Base-by-base conservation (phyloP, 2,329 filamentous ascomycete genomes). In the Fusarium concolor region DNA sequence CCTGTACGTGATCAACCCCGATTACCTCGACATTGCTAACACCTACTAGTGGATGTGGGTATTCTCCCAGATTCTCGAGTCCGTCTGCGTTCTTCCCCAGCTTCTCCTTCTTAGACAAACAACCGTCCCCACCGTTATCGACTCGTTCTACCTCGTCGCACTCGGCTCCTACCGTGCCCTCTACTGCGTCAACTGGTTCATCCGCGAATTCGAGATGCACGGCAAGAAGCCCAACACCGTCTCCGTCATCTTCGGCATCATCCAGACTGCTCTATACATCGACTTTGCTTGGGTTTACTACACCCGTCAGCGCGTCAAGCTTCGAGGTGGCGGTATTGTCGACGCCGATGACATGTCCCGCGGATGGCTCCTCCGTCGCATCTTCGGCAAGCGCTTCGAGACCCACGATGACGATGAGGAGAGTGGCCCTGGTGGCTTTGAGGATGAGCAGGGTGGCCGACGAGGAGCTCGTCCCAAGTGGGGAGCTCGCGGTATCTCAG, bases 231-330 rank as follows among this genome's bases (percentile, higher is more conserved):
- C 89, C 63, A 90, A 94, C 72, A 85, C 88, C 5, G 87, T 95
- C 11, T 90, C 92, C 10, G 88, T 96, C 76, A 87, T 96, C 64
- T 97, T 97, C 74, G 95, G 95, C 56, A 82, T 96, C 62, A 84
- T 98, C 26, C 95, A 98, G 81, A 97, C 94, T 0, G 89, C 91
- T 2, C 87, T 97, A 42, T 97, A 97, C 79, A 78, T 94, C 71
- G 95, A 98, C 80, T 98, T 98, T 77, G 94, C 93, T 35, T 97
- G 94, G 94, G 94, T 98, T 2, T 98, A 98, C 84, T 97, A 92
- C 82, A 92, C 91, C 12, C 88, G 95, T 67, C 95, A 97, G 82
- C 89, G 94, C 58, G 94, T 98, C 75, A 97, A 97, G 89, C 89
- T 98, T 17, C 88, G 95, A 65, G 90, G 78, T 70, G 95, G 95